Percentiles rank a stretch among this genome's conserved stretches.
Evolutionary conservation across 768 basidiomycete species (phyloP).

Genomic region (Lactarius trivialis): DNA sequence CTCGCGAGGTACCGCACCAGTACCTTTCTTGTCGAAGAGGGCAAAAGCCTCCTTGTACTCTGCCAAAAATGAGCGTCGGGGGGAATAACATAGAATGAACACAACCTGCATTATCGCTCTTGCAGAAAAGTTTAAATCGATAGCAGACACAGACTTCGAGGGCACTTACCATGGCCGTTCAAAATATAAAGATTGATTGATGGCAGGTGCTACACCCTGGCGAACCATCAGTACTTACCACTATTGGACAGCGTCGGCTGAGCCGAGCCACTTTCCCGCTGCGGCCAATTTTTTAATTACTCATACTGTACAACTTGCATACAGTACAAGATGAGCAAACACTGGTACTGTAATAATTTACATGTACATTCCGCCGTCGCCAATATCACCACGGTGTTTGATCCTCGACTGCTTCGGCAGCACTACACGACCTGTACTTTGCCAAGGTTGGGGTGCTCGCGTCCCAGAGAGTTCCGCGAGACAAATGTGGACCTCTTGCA

Average conservation of each 20-base stretch:
- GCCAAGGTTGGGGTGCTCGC: constrained; percentile 1
- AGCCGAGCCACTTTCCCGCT: not conserved
- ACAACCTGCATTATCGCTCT: constrained; percentile 51
- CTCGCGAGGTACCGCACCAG: constrained; percentile 81
- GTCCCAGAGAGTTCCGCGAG: constrained; percentile 3
- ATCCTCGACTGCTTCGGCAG: not conserved
- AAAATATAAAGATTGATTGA: not conserved
- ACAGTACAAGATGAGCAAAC: not conserved
- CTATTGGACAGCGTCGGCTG: not conserved
- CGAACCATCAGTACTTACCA: not conserved
- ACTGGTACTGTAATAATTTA: constrained; percentile 7
- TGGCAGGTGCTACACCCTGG: not conserved
- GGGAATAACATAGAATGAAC: not conserved
- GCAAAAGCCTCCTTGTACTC: constrained; percentile 98
- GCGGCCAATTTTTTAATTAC: not conserved
- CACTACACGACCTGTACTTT: not conserved
- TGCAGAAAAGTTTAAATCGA: not conserved
- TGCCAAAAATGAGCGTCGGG: constrained; percentile 26
- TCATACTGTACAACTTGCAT: not conserved
- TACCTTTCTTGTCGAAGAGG: constrained; percentile 95
- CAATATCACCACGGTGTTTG: constrained; percentile 14
- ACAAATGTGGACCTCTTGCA: constrained; percentile 15
- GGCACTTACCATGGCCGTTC: constrained; percentile 13
- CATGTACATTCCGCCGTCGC: constrained; percentile 26
- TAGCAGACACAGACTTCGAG: not conserved